Evolutionary conservation across 768 basidiomycete genomes (phyloP).

Genomic region (Leccinum variicolor): DNA sequence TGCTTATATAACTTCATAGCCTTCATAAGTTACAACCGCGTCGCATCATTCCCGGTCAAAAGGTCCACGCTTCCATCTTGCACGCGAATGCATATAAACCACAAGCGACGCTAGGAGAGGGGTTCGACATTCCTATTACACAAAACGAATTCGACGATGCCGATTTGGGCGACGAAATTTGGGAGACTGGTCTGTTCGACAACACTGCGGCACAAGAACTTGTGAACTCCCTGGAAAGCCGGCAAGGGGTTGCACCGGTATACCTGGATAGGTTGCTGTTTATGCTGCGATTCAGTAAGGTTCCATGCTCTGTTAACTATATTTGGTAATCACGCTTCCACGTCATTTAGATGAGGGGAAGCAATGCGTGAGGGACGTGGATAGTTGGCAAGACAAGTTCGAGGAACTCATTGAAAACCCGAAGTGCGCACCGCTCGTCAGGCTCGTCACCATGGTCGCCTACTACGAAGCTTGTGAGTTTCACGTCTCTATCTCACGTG

Average conservation of each 20-base stretch:
- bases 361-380: conserved; percentile 16
- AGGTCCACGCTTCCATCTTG: conserved; percentile 24
- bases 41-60: conserved; percentile 28
- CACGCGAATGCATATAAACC: conserved; percentile 21
- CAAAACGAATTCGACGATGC: background rate
- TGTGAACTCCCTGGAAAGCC: conserved; percentile 5
- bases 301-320: background rate
- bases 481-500: background rate
- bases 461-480: conserved; percentile 22
- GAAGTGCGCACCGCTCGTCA: conserved; percentile 15
- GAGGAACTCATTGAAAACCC: conserved; percentile 6
- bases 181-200: conserved; percentile 23
- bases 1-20: conserved; percentile 4
- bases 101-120: conserved; percentile 16
- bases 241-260: conserved; percentile 16
- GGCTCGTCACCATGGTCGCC: conserved; percentile 21
- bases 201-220: conserved; percentile 14
- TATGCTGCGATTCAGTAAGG: conserved; percentile 21
- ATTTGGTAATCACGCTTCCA: background rate
- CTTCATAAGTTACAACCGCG: conserved; percentile 18
- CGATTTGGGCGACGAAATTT: conserved; percentile 8
- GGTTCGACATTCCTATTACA: conserved; percentile 21
- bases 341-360: conserved; percentile 17
- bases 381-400: conserved; percentile 10
- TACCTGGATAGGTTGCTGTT: conserved; percentile 20